phyloP scores from a whole-genome alignment of 2,329 filamentous ascomycete genomes.

The Salinomyces thailandicus region DNA sequence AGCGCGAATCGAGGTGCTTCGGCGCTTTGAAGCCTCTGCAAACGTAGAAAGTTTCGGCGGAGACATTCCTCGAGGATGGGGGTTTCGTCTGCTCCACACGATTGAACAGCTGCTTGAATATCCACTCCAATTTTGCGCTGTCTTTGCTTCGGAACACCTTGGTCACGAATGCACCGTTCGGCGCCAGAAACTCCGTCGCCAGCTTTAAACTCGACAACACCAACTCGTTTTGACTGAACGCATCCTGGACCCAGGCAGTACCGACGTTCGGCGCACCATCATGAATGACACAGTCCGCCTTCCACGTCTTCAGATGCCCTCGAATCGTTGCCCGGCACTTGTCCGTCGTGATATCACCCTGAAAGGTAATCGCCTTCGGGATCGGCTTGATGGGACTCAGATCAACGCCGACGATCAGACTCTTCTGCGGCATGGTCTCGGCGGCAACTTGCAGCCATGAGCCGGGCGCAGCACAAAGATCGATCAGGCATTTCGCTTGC shows the following conservation, averaged over 20 bases:
- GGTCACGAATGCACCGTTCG: slow-evolving; percentile 88
- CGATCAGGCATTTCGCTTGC: slow-evolving; percentile 88
- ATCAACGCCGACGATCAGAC: slow-evolving; percentile 90
- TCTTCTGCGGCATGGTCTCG: slow-evolving; percentile 84
- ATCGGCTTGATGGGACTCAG: slow-evolving; percentile 92
- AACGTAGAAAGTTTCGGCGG: slow-evolving; percentile 96
- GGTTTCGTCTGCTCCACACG: slow-evolving; percentile 97
- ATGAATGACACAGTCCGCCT: slow-evolving; percentile 89
- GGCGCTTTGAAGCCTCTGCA: slow-evolving; percentile 92
- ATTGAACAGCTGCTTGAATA: slow-evolving; percentile 90
- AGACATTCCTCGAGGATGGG: slow-evolving; percentile 88
- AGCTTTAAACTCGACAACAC: slow-evolving; percentile 84
- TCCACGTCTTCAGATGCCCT: slow-evolving; percentile 87
- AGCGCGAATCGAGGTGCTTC: slow-evolving; percentile 82
- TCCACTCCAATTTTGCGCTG: slow-evolving; percentile 92
- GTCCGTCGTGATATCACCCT: slow-evolving; percentile 95
- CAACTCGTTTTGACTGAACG: slow-evolving; percentile 92
- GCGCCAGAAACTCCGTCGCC: slow-evolving; percentile 81
- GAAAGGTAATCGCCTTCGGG: slow-evolving; percentile 85
- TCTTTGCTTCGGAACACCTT: slow-evolving; percentile 97
- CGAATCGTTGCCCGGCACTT: slow-evolving; percentile 87
- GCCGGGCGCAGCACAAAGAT: slow-evolving; percentile 94
- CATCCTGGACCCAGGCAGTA: slow-evolving; percentile 96
- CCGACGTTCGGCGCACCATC: slow-evolving; percentile 97
- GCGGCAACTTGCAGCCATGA: slow-evolving; percentile 95